These are phyloP conservation scores for Rhynchosporium secalis DNA, from an alignment of 2,329 filamentous ascomycete genomes.

Conservation along the genomic window DNA sequence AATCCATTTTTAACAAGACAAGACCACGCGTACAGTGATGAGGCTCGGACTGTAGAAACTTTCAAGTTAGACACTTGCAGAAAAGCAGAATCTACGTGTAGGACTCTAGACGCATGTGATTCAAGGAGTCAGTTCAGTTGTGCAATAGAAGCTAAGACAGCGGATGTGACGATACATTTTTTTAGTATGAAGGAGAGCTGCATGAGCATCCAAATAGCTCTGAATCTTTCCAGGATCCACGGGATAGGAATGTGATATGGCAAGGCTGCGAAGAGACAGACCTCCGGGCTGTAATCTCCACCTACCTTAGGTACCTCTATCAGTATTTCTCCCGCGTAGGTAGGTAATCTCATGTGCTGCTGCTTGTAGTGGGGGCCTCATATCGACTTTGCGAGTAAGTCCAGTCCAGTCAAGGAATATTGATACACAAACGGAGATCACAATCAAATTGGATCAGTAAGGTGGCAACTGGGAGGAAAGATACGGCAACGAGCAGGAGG, in stretches of 20 bases:
- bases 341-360: conserved; percentile 10
- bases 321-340: no score
- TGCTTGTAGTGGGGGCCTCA: neutral
- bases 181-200: neutral
- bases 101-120: no score
- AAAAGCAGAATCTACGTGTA: no score
- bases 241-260: neutral
- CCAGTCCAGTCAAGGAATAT: neutral
- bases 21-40: conserved; percentile 1
- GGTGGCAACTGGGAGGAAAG: neutral
- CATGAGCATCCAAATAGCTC: neutral
- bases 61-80: neutral
- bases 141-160: neutral
- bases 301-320: neutral
- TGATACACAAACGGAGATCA: neutral
- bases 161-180: neutral
- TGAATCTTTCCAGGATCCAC: neutral
- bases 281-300: neutral
- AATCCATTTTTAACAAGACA: conserved; percentile 16
- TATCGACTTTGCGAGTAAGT: neutral
- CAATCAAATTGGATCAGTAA: neutral
- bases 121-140: neutral
- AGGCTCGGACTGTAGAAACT: conserved; percentile 6
- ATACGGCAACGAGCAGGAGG: neutral
- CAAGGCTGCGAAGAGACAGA: conserved; percentile 5